Evolutionary conservation across 2,329 filamentous ascomycete genomes (phyloP).

Genomic region (Penicillium brevicompactum): DNA sequence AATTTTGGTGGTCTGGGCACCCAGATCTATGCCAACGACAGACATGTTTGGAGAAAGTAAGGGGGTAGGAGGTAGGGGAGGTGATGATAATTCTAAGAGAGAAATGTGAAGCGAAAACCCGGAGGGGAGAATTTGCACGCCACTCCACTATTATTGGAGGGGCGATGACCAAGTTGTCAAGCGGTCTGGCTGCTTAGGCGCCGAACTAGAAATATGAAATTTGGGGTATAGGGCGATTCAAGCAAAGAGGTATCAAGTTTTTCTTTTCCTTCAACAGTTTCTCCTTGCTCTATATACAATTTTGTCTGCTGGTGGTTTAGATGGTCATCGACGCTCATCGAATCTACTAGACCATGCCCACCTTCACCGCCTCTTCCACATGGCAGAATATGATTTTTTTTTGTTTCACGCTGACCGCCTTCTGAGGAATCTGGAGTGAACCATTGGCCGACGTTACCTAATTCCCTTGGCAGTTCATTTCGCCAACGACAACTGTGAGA

Average conservation of each 20-base stretch:
- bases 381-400: constrained; percentile 25
- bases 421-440: background rate
- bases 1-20: constrained; percentile 94
- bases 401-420: background rate
- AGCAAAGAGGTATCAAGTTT: background rate
- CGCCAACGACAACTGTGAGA: background rate
- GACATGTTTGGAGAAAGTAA: constrained; percentile 52
- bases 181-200: constrained; percentile 24
- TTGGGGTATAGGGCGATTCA: constrained; percentile 4
- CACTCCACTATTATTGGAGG: constrained; percentile 40
- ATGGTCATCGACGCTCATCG: constrained; percentile 45
- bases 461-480: no score
- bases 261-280: background rate
- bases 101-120: constrained; percentile 24
- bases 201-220: background rate
- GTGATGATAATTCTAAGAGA: constrained; percentile 23
- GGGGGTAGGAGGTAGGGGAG: constrained; percentile 21
- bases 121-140: constrained; percentile 44
- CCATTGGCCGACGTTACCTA: background rate
- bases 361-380: constrained; percentile 27
- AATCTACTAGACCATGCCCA: constrained; percentile 30
- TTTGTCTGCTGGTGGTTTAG: constrained; percentile 9
- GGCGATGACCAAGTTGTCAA: constrained; percentile 29
- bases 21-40: constrained; percentile 85
- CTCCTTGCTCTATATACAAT: constrained; percentile 15